Evolutionary conservation across 2,329 filamentous ascomycete genomes (phyloP).

Genomic region (Stagonosporopsis rhizophila): DNA sequence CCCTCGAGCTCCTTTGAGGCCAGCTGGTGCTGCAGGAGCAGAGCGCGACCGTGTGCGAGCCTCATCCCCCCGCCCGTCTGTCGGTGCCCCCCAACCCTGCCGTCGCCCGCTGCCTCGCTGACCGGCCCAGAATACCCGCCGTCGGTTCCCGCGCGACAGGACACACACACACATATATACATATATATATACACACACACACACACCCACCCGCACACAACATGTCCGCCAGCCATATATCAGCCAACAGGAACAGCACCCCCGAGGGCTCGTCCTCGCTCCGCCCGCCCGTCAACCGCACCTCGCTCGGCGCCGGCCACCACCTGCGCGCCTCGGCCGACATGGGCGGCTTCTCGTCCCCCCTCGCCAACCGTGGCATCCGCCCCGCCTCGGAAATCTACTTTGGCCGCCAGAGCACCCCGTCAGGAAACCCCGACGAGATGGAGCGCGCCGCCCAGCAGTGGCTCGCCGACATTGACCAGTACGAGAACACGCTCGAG

Average conservation of each 20-base stretch:
- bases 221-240: slow-evolving; percentile 58
- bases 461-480: slow-evolving; percentile 98
- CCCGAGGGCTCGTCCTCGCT: slow-evolving; percentile 87
- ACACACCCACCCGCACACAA: neutral
- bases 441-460: slow-evolving; percentile 95
- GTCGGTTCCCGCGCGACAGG: too few relatives aligned
- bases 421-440: slow-evolving; percentile 76
- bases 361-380: slow-evolving; percentile 76
- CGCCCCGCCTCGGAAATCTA: slow-evolving; percentile 93
- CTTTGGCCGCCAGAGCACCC: slow-evolving; percentile 77
- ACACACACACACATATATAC: too few relatives aligned
- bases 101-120: neutral
- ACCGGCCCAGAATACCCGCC: slow-evolving; percentile 5
- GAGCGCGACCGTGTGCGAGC: slow-evolving; percentile 11
- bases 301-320: slow-evolving; percentile 76
- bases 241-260: slow-evolving; percentile 90
- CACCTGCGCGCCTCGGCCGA: slow-evolving; percentile 95
- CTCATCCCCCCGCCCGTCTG: neutral
- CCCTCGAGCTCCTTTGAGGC: slow-evolving; percentile 40
- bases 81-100: neutral
- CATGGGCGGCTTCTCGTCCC: slow-evolving; percentile 83
- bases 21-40: slow-evolving; percentile 43
- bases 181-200: too few relatives aligned
- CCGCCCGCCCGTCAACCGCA: slow-evolving; percentile 80
- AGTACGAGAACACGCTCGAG: slow-evolving; percentile 97